Base-by-base conservation (phyloP, 345 rosid genomes). In the Heritiera fomes region DNA sequence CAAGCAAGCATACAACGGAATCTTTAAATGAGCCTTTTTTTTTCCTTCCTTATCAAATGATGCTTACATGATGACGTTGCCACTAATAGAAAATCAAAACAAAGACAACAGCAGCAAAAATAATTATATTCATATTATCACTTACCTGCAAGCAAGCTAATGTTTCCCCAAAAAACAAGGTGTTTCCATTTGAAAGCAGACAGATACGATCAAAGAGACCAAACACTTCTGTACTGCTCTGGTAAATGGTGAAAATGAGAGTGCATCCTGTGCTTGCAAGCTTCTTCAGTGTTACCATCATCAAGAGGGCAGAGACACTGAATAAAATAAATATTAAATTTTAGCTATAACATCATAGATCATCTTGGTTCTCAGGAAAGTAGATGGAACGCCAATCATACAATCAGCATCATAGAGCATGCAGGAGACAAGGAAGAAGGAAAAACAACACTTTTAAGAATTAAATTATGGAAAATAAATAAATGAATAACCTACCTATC, bases 281-380 rank as follows among this genome's bases (percentile, higher is more conserved):
- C 85, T 96, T 96, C 89, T 88, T 96, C 70, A 96, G 82, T 7
- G 99, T 96, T 81, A 96, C 99, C 99, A 96, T 94, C 99, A 96
- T 96, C 84, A 96, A 88, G 79, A 96, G 91, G 9, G 98, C 98
- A 66, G 99, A 94, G 67, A 96, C 99, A 82, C 99, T 96, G 89
- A 71, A 15, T 7, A 56, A 52, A 71, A 47, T 11, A 81, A 76
- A 41, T 41, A 41, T 3, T 41, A 41, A 64, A 60, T 13, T 79
- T 80, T 53, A 75, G 78, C 58, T 34, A 43, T 17, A 18, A 23
- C 55, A 73, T 55, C 18, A 73, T 45, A 18, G 41, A 62, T 49
- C 7, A n/a, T 61, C 38, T 20, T 66, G 13, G 8, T 41, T 66
- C 30, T 18, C 20, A 9, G 71, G 71, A 41, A 66, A 66, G 30